A percentile compares a stretch with the other conserved stretches of the same genome.
phyloP scores from a whole-genome alignment of 2,329 filamentous ascomycete species.

The Rhinocladiella similis region DNA sequence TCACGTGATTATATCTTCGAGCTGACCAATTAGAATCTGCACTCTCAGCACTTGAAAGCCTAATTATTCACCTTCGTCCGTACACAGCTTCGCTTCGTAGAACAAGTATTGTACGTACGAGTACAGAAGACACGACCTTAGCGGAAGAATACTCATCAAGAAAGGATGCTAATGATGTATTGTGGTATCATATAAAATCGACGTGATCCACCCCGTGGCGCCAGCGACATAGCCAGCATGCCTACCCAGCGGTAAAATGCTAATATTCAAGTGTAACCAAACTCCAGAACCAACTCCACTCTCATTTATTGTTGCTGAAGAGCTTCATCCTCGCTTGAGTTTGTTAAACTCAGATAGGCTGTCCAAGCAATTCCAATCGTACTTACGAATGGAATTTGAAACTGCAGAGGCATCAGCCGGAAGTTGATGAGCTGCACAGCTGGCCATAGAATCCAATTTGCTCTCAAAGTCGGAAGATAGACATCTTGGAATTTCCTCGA shows the following conservation, averaged over 20 bases:
- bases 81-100: too few relatives aligned
- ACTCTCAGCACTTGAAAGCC: too few relatives aligned
- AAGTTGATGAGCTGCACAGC: constrained; percentile 97
- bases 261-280: not conserved
- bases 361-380: constrained; percentile 97
- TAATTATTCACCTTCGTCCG: too few relatives aligned
- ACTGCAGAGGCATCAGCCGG: constrained; percentile 88
- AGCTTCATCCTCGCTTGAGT: constrained; percentile 71
- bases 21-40: too few relatives aligned
- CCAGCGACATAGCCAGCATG: not conserved
- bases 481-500: constrained; percentile 86
- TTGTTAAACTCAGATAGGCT: constrained; percentile 89
- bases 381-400: constrained; percentile 95
- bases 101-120: too few relatives aligned
- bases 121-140: too few relatives aligned
- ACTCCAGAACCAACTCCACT: not conserved
- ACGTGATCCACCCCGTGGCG: not conserved
- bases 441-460: constrained; percentile 94
- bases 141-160: not conserved
- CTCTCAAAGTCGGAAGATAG: constrained; percentile 90
- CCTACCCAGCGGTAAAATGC: not conserved
- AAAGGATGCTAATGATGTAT: not conserved
- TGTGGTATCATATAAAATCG: constrained; percentile 1
- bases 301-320: constrained; percentile 5
- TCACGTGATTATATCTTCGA: too few relatives aligned